A percentile compares a stretch with the other conserved stretches of the same genome.
These are phyloP conservation scores for Chalaropsis ovoidea DNA, from an alignment of 2,329 filamentous ascomycete species.

Conservation along the genomic window DNA sequence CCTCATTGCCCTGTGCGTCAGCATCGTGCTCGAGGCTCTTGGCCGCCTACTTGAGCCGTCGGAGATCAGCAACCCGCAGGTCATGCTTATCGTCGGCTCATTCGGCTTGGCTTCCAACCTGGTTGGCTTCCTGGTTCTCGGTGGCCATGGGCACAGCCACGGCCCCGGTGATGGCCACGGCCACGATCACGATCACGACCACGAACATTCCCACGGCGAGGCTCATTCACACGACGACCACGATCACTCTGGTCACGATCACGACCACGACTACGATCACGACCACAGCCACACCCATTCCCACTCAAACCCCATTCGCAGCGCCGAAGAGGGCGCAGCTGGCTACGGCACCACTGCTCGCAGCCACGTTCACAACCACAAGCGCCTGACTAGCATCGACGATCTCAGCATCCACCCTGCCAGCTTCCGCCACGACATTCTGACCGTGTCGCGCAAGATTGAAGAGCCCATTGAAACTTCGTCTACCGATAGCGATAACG, in stretches of 20 bases:
- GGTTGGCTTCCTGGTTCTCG: conserved; percentile 78
- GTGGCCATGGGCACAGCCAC: conserved; percentile 82
- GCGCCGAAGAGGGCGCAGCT: conserved; percentile 42
- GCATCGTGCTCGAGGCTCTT: conserved; percentile 90
- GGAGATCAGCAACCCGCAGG: conserved; percentile 69
- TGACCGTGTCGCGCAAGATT: conserved; percentile 49
- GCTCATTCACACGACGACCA: conserved; percentile 36
- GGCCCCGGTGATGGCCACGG: conserved; percentile 49
- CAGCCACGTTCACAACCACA: conserved; percentile 35
- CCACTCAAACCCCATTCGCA: conserved; percentile 29
- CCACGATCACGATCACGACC: conserved; percentile 39
- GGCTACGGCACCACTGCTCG: conserved; percentile 32
- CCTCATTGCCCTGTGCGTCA: conserved; percentile 87
- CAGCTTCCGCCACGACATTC: conserved; percentile 85
- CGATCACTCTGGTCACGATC: conserved; percentile 39
- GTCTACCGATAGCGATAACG: conserved; percentile 38
- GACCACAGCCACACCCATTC: conserved; percentile 24
- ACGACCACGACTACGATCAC: conserved; percentile 34
- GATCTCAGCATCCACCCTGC: conserved; percentile 80
- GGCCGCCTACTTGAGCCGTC: conserved; percentile 87
- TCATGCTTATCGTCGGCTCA: conserved; percentile 83
- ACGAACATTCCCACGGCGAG: conserved; percentile 33
- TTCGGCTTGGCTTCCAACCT: conserved; percentile 82
- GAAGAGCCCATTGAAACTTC: conserved; percentile 34
- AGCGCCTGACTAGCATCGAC: conserved; percentile 54